phyloP scores from a whole-genome alignment of 1,139 yeast genomes.

The Lodderomyces theae region DNA sequence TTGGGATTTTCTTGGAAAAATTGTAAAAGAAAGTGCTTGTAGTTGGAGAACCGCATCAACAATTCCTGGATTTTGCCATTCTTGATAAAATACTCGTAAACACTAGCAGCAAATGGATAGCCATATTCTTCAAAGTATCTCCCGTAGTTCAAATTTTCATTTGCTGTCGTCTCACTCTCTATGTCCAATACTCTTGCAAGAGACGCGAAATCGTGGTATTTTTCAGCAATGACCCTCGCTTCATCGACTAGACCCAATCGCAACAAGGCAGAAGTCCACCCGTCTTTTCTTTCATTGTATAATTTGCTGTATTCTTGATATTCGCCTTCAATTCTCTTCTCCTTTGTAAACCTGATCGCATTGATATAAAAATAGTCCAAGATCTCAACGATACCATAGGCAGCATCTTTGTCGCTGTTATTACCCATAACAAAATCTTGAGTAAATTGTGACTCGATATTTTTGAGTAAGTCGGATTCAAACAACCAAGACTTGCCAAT shows the following conservation, averaged over 20 bases:
- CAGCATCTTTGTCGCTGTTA: constrained; percentile 17
- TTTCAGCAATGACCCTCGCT: constrained; percentile 66
- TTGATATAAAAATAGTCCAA: constrained; percentile 38
- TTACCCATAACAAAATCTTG: constrained; percentile 17
- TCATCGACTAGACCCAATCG: constrained; percentile 45
- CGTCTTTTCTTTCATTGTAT: constrained; percentile 30
- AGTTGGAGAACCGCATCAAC: constrained; percentile 56
- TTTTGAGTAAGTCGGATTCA: constrained; percentile 34
- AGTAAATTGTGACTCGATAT: constrained; percentile 32
- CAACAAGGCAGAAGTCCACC: constrained; percentile 58
- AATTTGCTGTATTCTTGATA: constrained; percentile 20
- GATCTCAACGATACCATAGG: constrained; percentile 25
- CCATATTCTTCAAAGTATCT: constrained; percentile 61
- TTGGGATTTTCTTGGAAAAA: constrained; percentile 50
- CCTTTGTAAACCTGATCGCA: constrained; percentile 38
- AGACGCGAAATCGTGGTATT: constrained; percentile 62
- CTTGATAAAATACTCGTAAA: constrained; percentile 60
- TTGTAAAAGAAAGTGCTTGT: constrained; percentile 46
- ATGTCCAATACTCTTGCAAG: constrained; percentile 62
- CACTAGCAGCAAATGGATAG: constrained; percentile 63
- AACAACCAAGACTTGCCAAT: constrained; percentile 39
- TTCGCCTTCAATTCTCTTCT: constrained; percentile 13
- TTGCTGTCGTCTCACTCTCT: constrained; percentile 32
- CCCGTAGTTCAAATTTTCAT: constrained; percentile 31
- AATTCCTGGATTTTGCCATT: constrained; percentile 53